A percentile compares a stretch with the other conserved stretches of the same genome.
Conservation (phyloP, 2,329 filamentous ascomycete species). For the Byssothecium circinans region DNA sequence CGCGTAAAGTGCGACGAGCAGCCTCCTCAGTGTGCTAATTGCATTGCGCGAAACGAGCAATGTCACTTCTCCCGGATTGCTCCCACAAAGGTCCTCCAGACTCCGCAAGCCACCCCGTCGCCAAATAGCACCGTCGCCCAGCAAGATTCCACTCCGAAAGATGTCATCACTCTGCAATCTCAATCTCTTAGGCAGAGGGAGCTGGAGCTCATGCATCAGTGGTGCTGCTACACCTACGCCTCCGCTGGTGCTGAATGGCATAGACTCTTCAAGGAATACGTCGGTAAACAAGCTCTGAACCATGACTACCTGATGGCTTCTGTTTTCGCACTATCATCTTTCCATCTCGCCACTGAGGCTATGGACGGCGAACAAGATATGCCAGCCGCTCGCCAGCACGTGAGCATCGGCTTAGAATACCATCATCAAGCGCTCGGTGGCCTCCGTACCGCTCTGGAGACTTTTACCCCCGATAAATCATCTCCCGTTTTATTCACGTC, state of each 20-base stretch:
- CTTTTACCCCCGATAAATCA: conserved; percentile 1
- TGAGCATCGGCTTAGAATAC: conserved; percentile 5
- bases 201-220: conserved; percentile 17
- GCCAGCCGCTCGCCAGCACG: not conserved
- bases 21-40: conserved; percentile 8
- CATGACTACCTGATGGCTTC: conserved; percentile 16
- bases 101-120: conserved; percentile 1
- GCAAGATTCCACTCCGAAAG: not conserved
- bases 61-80: conserved; percentile 8
- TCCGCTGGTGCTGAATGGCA: conserved; percentile 5
- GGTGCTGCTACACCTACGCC: conserved; percentile 11
- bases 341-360: conserved; percentile 10
- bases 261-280: conserved; percentile 11
- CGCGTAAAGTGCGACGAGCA: conserved; percentile 17
- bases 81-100: not conserved
- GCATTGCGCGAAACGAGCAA: conserved; percentile 7
- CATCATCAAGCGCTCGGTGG: conserved; percentile 4
- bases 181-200: conserved; percentile 6
- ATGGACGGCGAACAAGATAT: not conserved
- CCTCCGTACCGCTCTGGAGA: conserved; percentile 1
- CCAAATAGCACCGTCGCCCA: not conserved
- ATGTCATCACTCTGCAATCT: not conserved
- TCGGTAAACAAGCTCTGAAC: conserved; percentile 7
- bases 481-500: conserved; percentile 2
- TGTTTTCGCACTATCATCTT: conserved; percentile 9